Evolutionary conservation across 495 filamentous ascomycete genomes (phyloP).

Genomic region (Copromyces sp.): DNA sequence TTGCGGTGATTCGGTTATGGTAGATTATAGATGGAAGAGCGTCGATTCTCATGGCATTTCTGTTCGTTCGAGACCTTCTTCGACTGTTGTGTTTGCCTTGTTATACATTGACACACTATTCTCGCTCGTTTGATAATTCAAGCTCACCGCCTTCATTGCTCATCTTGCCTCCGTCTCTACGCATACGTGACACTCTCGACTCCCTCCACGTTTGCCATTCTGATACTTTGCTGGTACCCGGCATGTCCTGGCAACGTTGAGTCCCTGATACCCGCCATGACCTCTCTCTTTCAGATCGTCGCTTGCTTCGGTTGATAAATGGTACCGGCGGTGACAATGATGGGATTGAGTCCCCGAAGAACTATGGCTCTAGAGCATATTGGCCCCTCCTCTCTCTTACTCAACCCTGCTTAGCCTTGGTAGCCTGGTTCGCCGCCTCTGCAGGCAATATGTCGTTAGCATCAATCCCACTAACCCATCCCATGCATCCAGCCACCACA

Average conservation of each 20-base stretch:
- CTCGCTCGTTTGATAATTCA: background rate
- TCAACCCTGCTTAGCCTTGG: conserved; percentile 31
- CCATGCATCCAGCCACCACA: background rate
- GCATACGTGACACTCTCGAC: background rate
- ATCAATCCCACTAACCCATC: background rate
- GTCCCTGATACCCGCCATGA: background rate
- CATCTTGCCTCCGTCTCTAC: background rate
- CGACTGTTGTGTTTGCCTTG: background rate
- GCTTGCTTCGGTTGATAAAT: too few species aligned
- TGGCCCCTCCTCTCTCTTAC: conserved; percentile 10
- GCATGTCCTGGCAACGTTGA: too few species aligned
- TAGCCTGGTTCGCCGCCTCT: conserved; percentile 36
- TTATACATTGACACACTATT: background rate
- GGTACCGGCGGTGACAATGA: too few species aligned
- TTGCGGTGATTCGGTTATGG: background rate
- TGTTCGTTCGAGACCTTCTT: background rate
- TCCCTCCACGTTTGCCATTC: background rate
- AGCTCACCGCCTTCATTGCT: background rate
- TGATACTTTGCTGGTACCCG: too few species aligned
- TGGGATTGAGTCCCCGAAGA: too few species aligned
- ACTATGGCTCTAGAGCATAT: background rate
- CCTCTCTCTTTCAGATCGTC: too few species aligned
- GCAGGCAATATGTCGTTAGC: background rate
- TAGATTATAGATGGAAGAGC: background rate
- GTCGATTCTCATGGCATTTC: background rate